phyloP scores from a whole-genome alignment of 177 flowering plant species.

The Telopea speciosissima region DNA sequence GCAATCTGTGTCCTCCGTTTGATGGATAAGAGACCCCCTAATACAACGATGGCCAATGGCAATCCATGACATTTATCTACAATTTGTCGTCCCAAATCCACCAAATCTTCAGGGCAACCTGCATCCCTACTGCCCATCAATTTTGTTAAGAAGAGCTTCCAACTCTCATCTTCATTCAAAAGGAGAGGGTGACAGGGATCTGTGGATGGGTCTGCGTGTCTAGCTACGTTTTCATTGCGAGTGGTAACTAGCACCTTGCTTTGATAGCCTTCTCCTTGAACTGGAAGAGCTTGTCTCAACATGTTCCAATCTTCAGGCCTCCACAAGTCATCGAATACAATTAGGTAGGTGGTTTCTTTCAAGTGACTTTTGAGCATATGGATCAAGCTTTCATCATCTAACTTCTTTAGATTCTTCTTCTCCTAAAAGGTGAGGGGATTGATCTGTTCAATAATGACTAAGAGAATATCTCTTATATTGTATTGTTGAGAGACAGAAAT shows the following conservation, averaged over 20 bases:
- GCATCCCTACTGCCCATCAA: no score
- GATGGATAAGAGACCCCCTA: constrained; percentile 1
- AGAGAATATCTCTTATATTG: no score
- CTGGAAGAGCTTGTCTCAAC: background rate
- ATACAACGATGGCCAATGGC: background rate
- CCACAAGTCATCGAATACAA: background rate
- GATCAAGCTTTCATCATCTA: background rate
- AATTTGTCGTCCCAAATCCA: background rate
- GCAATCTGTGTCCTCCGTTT: background rate
- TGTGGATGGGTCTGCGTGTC: background rate
- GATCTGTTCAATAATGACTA: no score
- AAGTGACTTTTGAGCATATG: background rate
- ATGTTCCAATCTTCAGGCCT: background rate
- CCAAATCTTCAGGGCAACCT: background rate
- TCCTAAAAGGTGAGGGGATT: background rate
- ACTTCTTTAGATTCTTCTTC: background rate
- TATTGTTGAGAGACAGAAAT: no score
- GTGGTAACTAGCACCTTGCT: no score
- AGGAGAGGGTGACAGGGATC: background rate
- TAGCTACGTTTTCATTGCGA: background rate
- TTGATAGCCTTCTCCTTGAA: no score
- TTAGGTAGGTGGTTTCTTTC: background rate
- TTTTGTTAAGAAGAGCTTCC: background rate
- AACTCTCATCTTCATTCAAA: background rate
- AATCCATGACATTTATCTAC: background rate